Conservation (phyloP, 2,329 filamentous ascomycete species). For the Laburnicola sp. region DNA sequence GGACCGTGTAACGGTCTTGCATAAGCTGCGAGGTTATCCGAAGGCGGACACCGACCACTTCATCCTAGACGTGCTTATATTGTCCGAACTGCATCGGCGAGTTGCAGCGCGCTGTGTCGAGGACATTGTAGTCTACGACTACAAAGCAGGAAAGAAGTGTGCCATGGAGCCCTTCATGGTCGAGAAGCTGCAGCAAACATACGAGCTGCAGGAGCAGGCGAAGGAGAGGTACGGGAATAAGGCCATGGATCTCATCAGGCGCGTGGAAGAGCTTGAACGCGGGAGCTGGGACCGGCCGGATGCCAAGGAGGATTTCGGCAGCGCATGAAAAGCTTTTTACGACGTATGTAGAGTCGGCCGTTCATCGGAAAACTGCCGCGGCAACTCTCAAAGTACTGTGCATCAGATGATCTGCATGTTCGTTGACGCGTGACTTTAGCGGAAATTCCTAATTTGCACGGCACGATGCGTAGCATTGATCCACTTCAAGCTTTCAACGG, state of each 20-base stretch:
- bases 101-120: slow-evolving; percentile 75
- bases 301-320: slow-evolving; percentile 69
- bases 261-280: slow-evolving; percentile 65
- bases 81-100: slow-evolving; percentile 75
- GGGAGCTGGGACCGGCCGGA: slow-evolving; percentile 72
- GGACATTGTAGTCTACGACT: slow-evolving; percentile 80
- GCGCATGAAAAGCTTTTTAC: slow-evolving; percentile 24
- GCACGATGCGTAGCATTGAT: slow-evolving; percentile 28
- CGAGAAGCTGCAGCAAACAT: slow-evolving; percentile 62
- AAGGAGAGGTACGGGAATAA: slow-evolving; percentile 56
- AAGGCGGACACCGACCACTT: slow-evolving; percentile 57
- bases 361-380: slow-evolving; percentile 5
- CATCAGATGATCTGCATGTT: slow-evolving; percentile 33
- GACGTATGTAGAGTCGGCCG: neutral
- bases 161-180: slow-evolving; percentile 64
- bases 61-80: slow-evolving; percentile 63
- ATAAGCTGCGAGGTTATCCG: slow-evolving; percentile 68
- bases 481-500: slow-evolving; percentile 33
- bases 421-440: slow-evolving; percentile 41
- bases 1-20: slow-evolving; percentile 79
- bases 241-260: slow-evolving; percentile 56
- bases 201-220: slow-evolving; percentile 63
- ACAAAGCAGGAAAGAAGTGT: slow-evolving; percentile 60
- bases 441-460: slow-evolving; percentile 29
- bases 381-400: neutral